Evolutionary conservation across 805 yeast species (phyloP).

Genomic region (Phaffomyces thermotolerans): DNA sequence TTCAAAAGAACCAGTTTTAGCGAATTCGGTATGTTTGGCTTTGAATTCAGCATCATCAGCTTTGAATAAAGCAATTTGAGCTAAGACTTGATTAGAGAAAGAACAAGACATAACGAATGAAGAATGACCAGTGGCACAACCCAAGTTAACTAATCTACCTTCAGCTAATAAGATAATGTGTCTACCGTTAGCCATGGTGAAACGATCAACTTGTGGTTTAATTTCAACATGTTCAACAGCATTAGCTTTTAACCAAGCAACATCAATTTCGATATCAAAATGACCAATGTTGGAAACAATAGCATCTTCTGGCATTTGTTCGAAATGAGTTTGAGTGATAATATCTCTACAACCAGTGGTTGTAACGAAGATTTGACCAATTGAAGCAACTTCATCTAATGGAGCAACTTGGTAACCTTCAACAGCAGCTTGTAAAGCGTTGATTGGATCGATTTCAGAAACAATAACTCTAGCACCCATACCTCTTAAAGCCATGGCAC

Average conservation of each 20-base stretch:
- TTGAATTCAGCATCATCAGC: conserved; percentile 77
- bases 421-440: conserved; percentile 98
- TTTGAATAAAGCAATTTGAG: conserved; percentile 96
- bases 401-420: conserved; percentile 96
- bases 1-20: conserved; percentile 85
- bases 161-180: conserved; percentile 95
- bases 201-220: conserved; percentile 99
- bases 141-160: conserved; percentile 98
- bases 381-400: conserved; percentile 85
- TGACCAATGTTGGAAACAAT: conserved; percentile 99
- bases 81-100: conserved; percentile 98
- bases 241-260: conserved; percentile 95
- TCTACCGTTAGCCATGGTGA: conserved; percentile 78
- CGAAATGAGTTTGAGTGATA: conserved; percentile 82
- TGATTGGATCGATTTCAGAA: conserved; percentile 97
- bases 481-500: conserved; percentile 97
- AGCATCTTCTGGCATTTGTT: conserved; percentile 96
- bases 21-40: conserved; percentile 76
- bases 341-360: conserved; percentile 99
- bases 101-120: conserved; percentile 99
- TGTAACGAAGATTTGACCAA: conserved; percentile 97
- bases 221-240: conserved; percentile 92
- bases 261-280: conserved; percentile 98
- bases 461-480: conserved; percentile 99
- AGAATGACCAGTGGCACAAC: conserved; percentile 99